phyloP scores from a whole-genome alignment of 768 basidiomycete genomes.

The Pulveroboletus sp. region DNA sequence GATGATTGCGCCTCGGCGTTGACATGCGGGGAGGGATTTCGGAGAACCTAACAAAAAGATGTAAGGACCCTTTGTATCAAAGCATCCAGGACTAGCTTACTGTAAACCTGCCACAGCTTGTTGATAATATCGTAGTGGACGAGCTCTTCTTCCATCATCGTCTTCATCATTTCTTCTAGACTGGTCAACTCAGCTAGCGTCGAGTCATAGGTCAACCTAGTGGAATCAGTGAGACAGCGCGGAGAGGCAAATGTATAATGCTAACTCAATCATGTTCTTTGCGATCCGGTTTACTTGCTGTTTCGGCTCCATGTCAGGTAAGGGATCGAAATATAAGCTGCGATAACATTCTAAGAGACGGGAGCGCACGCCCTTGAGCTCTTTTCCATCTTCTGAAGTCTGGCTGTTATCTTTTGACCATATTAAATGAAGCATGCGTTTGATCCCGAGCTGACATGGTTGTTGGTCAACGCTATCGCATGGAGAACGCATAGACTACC shows the following conservation, averaged over 20 bases:
- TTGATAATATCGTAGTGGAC: constrained; percentile 81
- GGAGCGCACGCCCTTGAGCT: constrained; percentile 84
- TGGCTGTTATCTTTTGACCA: constrained; percentile 92
- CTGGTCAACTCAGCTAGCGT: constrained; percentile 94
- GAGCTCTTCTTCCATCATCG: constrained; percentile 87
- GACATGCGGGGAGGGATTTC: constrained; percentile 68
- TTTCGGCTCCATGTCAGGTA: constrained; percentile 70
- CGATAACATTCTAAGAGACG: constrained; percentile 86
- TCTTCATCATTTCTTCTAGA: constrained; percentile 93
- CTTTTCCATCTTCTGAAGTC: constrained; percentile 70
- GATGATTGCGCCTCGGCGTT: constrained; percentile 92
- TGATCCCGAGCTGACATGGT: constrained; percentile 66
- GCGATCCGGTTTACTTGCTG: constrained; percentile 88
- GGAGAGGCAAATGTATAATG: background rate
- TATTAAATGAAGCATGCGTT: constrained; percentile 94
- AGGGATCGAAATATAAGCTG: constrained; percentile 80
- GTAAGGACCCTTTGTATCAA: background rate
- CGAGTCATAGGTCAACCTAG: constrained; percentile 84
- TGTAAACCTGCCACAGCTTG: constrained; percentile 96
- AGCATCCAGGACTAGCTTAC: constrained; percentile 41
- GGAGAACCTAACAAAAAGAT: constrained; percentile 52
- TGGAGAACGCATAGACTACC: constrained; percentile 34
- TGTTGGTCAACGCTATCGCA: constrained; percentile 2
- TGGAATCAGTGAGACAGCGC: background rate
- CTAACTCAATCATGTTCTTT: constrained; percentile 95